Evolutionary conservation across 2,329 filamentous ascomycete species (phyloP), one percentile per base, ranked within the genome.

Genomic region (Pyrenochaeta sp.): DNA sequence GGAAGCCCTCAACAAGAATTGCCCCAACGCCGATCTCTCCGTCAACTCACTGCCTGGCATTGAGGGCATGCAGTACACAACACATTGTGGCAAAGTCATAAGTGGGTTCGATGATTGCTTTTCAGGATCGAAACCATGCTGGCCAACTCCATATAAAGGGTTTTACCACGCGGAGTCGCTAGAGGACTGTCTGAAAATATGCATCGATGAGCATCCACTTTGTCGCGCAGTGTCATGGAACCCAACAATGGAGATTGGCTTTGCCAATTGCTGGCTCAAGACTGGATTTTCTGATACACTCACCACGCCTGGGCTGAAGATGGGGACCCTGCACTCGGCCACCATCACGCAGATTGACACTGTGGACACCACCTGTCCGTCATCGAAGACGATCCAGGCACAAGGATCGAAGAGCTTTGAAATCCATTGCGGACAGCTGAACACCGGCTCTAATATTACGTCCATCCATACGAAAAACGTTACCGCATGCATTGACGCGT

Each of bases 201-300:
- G 71, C 37, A 51, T 66, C 2, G 58, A 66, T 10, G 57, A 67
- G 41, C 63, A 67, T 15, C 71, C 71, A 0, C 64, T 72, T 11
- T 74, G 71, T 44, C 60, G 54, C 27, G 68, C 60, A 3, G 71
- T 72, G 1, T 57, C 60, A 0, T 74, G 67, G 63, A 69, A 66
- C 29, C 68, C 70, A 0, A 60, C 47, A 2, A 54, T 71, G 3
- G 49, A 65, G 36, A 66, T 70, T 29, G 71, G 71, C 4, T 73
- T 56, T 31, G 69, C 70, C n/a, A 74, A 74, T 35, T 74, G 71
- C 59, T 68, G 61, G 58, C 67, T 62, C 15, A 74, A 71, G 21
- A 65, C 62, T 0, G 64, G 58, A 1, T 67, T 55, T 6, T 30
- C 32, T 0, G 51, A 55, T 14, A 43, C 36, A 1, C 36, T 72